Conservation (phyloP, 768 basidiomycete species). For the Mycena leptocephala region DNA sequence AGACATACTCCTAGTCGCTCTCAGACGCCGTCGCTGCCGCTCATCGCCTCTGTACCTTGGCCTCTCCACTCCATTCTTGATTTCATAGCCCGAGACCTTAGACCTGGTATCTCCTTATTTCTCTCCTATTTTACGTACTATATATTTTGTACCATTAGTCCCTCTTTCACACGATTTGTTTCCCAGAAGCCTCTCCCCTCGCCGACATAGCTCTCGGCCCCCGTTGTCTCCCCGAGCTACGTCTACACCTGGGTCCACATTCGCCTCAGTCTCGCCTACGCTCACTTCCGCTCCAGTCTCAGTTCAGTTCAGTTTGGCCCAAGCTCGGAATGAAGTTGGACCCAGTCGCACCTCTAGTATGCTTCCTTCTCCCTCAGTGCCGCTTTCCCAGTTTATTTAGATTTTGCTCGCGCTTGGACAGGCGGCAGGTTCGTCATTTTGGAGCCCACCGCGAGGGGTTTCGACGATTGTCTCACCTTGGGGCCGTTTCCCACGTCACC, state of each 20-base stretch:
- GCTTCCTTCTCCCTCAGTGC: too few species aligned
- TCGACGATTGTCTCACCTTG: too few species aligned
- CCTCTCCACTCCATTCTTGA: background rate
- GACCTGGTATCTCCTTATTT: background rate
- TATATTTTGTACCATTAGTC: too few species aligned
- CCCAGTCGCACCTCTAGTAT: too few species aligned
- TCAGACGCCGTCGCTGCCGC: background rate
- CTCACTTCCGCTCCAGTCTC: background rate
- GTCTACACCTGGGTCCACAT: too few species aligned
- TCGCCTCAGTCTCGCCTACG: too few species aligned
- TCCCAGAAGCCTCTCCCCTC: background rate
- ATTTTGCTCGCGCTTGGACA: too few species aligned
- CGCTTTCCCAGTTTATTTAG: too few species aligned
- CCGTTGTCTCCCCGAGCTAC: background rate
- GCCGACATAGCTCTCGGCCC: background rate
- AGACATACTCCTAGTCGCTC: background rate
- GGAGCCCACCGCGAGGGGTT: too few species aligned
- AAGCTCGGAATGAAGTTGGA: too few species aligned
- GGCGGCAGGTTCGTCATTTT: too few species aligned
- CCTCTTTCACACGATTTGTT: background rate
- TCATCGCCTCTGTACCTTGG: background rate
- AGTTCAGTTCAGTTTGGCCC: background rate
- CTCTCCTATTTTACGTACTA: background rate
- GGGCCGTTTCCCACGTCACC: too few species aligned
- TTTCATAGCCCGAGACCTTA: background rate